phyloP scores from a whole-genome alignment of 1,284 basidiomycete species.

The Taiwanofungus camphoratus region DNA sequence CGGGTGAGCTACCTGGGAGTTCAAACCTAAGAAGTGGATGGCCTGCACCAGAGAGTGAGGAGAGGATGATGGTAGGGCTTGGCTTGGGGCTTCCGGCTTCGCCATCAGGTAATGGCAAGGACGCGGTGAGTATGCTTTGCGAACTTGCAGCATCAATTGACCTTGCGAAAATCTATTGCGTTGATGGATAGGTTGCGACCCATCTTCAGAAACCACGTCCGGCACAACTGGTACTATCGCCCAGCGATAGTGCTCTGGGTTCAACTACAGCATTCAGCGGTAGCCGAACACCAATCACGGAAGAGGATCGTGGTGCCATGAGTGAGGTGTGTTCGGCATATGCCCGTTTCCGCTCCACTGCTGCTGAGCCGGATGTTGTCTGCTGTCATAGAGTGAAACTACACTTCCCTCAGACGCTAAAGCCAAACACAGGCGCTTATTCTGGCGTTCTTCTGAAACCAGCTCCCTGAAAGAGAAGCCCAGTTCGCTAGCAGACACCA shows the following conservation, averaged over 20 bases:
- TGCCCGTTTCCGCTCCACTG: neutral
- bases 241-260: constrained; percentile 52
- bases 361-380: too few species aligned
- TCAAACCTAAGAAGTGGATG: constrained; percentile 20
- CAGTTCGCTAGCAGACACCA: constrained; percentile 29
- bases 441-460: constrained; percentile 42
- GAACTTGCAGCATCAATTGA: constrained; percentile 1
- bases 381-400: constrained; percentile 5
- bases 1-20: constrained; percentile 25
- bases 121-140: constrained; percentile 10
- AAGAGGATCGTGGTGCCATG: constrained; percentile 53
- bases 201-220: constrained; percentile 32
- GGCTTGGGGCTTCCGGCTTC: constrained; percentile 17
- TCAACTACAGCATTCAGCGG: constrained; percentile 30
- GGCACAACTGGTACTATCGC: constrained; percentile 45
- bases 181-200: neutral
- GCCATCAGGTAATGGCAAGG: constrained; percentile 9
- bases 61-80: constrained; percentile 13
- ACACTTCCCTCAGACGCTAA: constrained; percentile 19
- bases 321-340: constrained; percentile 46
- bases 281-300: constrained; percentile 26
- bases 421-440: constrained; percentile 42
- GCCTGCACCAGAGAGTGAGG: constrained; percentile 14
- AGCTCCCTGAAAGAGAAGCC: constrained; percentile 25
- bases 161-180: neutral